A percentile compares a stretch with the other conserved stretches of the same genome.
Conservation (phyloP, 345 rosid genomes). For the Citrus australasica region DNA sequence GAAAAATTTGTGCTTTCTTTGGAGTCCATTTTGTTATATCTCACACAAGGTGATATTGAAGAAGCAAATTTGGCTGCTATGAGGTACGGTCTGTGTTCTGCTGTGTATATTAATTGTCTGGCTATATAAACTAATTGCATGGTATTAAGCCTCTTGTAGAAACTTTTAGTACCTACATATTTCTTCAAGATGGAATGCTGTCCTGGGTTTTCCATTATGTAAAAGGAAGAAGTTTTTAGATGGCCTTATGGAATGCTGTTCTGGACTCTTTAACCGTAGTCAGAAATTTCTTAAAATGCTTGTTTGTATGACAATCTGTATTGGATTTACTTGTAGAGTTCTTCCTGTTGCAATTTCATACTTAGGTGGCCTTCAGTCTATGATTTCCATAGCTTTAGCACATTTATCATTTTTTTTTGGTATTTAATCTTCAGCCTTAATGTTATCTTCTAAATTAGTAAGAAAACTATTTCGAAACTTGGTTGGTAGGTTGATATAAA, state of each 20-base stretch:
- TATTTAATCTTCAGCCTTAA: not conserved
- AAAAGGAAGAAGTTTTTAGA: not conserved
- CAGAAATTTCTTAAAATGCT: not conserved
- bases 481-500: not conserved
- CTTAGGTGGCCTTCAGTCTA: not conserved
- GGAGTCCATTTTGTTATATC: constrained; percentile 59
- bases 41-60: constrained; percentile 41
- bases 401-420: not conserved
- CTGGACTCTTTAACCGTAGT: not conserved
- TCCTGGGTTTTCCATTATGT: not conserved
- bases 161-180: not conserved
- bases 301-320: not conserved
- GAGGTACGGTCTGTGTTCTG: constrained; percentile 35
- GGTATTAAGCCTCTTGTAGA: not conserved
- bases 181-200: not conserved
- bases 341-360: not conserved
- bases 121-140: constrained; percentile 1
- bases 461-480: not conserved
- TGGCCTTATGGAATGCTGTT: not conserved
- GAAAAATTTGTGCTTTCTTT: constrained; percentile 51
- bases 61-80: constrained; percentile 50
- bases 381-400: not conserved
- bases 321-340: not conserved
- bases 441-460: not conserved
- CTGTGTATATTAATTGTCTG: not conserved